These are phyloP conservation scores for Lophiotrema nucula DNA, from an alignment of 495 filamentous ascomycete genomes.

Conservation along the genomic window DNA sequence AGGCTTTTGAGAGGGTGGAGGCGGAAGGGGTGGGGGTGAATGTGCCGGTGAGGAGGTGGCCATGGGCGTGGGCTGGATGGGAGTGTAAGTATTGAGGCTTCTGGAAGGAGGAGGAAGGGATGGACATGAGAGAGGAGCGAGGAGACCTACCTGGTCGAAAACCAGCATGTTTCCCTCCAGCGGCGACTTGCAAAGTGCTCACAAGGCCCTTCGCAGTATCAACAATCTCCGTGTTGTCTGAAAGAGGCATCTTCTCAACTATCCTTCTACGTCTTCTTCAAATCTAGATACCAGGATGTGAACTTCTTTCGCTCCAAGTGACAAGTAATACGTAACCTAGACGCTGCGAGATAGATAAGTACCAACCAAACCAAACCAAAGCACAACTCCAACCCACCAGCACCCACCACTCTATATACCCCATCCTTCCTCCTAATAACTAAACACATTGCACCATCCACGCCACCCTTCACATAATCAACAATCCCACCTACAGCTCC, in stretches of 20 bases:
- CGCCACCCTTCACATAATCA: neutral
- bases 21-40: slow-evolving; percentile 51
- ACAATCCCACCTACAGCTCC: neutral
- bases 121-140: neutral
- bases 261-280: too few relatives aligned
- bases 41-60: slow-evolving; percentile 48
- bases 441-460: neutral
- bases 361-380: neutral
- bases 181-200: slow-evolving; percentile 37
- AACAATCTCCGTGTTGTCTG: slow-evolving; percentile 35
- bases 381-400: too few relatives aligned
- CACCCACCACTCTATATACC: neutral
- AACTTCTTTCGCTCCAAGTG: too few relatives aligned
- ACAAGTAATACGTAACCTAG: too few relatives aligned
- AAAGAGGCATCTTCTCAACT: slow-evolving; percentile 34
- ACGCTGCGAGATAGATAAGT: neutral
- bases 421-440: neutral
- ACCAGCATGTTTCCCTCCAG: slow-evolving; percentile 49
- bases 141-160: slow-evolving; percentile 46
- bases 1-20: slow-evolving; percentile 46
- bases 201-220: slow-evolving; percentile 46
- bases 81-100: neutral
- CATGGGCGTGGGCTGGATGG: slow-evolving; percentile 52
- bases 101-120: neutral
- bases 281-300: too few relatives aligned